Evolutionary conservation across 2,329 filamentous ascomycete species (phyloP), one percentile per base, ranked within the genome.

Genomic region (Penicillium verrucosum): DNA sequence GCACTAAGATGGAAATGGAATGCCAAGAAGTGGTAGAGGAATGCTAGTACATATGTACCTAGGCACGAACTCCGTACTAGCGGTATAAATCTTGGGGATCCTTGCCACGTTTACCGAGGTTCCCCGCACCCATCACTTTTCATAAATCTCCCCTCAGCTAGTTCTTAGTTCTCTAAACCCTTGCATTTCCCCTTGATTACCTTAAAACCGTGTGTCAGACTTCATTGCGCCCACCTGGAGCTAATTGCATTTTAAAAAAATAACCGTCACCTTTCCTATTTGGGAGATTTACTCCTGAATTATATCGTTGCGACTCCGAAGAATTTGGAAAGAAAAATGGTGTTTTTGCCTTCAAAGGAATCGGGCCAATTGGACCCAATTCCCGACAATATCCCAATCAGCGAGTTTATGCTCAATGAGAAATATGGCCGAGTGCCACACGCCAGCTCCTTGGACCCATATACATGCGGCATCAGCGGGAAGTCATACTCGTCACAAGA

Each of bases 371-470:
- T 80, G 46, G 71, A 70, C 74, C 82, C 87, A 34, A 80, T 87
- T 10, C 90, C 90, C 16, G 90, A 94, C 72, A 85, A 85, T 30
- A 81, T 95, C 64, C 81, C 90, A 5, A 81, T 95, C 56, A 82
- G 82, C 62, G 85, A 93, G 50, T 95, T 95, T 73, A 86, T 95
- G 78, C 82, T 86, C 59, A 83, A 86, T 65, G 89, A 93, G 65
- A 75, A 81, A 44, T 83, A 90, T 67, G 89, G 89, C 36, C 84
- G 90, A 45, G 74, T 78, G 50, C 81, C 89, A 10, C 74, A 89
- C 10, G 79, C 81, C 32, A 78, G 83, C 59, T 87, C 90, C 21
- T 79, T 79, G 44, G 82, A 87, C 53, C 89, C 90, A 1, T 95
- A 88, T 74, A 91, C 87, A 34, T 93, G 89, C 68, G 90, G 89